Conservation (phyloP, 2,329 filamentous ascomycete genomes). For the Achaetomium macrosporum region DNA sequence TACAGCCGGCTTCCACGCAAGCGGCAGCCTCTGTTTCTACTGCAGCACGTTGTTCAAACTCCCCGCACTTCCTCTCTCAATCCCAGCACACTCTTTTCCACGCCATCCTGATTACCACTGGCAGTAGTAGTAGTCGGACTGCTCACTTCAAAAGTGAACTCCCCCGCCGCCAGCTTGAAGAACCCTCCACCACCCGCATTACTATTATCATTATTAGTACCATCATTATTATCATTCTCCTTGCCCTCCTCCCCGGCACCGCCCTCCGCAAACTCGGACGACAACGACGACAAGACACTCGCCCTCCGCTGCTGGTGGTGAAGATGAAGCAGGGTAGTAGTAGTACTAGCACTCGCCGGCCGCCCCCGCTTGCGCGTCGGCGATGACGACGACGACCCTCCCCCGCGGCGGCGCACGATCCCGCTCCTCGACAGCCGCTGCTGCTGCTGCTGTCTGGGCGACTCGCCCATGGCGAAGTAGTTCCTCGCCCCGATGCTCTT, state of each 20-base stretch:
- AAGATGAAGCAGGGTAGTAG: neutral
- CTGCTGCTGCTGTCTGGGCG: slow-evolving; percentile 10
- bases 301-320: slow-evolving; percentile 2
- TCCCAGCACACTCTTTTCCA: slow-evolving; percentile 19
- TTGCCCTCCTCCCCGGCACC: slow-evolving; percentile 3
- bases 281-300: slow-evolving; percentile 2
- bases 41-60: slow-evolving; percentile 5
- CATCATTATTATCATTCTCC: slow-evolving; percentile 11
- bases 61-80: slow-evolving; percentile 8
- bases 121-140: neutral
- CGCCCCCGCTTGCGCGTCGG: slow-evolving; percentile 2
- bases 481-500: slow-evolving; percentile 37
- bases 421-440: slow-evolving; percentile 1
- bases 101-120: too few relatives aligned
- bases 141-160: slow-evolving; percentile 14
- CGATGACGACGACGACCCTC: neutral
- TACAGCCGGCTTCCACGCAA: slow-evolving; percentile 6
- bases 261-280: neutral
- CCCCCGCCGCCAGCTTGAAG: slow-evolving; percentile 11
- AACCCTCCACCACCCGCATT: neutral
- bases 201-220: neutral
- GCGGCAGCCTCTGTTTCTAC: slow-evolving; percentile 5
- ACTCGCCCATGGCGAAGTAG: slow-evolving; percentile 40
- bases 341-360: neutral
- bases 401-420: neutral